Conservation (phyloP, 2,329 filamentous ascomycete species). For the Aspergillus pseudonomiae region DNA sequence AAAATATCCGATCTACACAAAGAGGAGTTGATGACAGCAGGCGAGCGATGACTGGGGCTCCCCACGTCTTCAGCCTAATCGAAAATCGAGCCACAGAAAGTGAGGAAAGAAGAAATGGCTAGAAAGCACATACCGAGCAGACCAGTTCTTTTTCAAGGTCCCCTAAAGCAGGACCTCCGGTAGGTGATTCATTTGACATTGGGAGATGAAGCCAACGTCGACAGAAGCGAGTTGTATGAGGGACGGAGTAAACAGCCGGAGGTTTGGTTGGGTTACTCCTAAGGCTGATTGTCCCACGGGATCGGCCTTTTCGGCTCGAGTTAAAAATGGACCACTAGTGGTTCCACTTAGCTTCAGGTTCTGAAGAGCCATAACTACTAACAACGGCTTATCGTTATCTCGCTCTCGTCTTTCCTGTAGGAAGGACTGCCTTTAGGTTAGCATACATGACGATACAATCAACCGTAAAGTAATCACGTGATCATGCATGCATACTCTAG, state of each 20-base stretch:
- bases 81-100: neutral
- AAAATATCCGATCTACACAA: neutral
- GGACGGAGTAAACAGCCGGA: constrained; percentile 3
- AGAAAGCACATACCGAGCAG: constrained; percentile 73
- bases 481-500: too few species aligned
- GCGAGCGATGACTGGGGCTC: neutral
- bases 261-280: neutral
- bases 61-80: constrained; percentile 3
- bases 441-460: too few species aligned
- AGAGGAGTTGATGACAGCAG: neutral
- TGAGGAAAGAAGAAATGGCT: constrained; percentile 13
- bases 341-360: neutral
- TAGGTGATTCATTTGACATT: constrained; percentile 23
- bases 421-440: too few species aligned
- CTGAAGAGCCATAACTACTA: neutral
- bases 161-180: constrained; percentile 43
- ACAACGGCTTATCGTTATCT: neutral
- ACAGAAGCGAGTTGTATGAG: neutral
- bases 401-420: neutral
- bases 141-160: constrained; percentile 93
- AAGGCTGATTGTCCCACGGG: constrained; percentile 1
- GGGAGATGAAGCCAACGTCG: neutral
- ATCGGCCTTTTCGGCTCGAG: neutral
- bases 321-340: neutral
- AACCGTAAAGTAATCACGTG: too few species aligned